These are phyloP conservation scores for Cercospora canescens DNA, from an alignment of 2,329 filamentous ascomycete genomes.

Conservation along the genomic window DNA sequence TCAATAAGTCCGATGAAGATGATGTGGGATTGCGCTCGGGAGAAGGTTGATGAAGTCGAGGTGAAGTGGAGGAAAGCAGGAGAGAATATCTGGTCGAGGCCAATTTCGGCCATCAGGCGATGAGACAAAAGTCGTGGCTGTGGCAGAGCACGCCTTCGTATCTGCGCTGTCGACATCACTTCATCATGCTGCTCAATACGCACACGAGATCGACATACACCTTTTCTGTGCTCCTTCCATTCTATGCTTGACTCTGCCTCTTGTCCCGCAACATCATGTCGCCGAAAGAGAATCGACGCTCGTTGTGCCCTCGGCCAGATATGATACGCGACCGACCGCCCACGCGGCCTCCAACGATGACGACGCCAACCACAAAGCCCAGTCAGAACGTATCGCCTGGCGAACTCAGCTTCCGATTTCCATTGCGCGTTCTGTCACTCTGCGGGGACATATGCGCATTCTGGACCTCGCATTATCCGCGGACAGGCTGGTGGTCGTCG, in stretches of 20 bases:
- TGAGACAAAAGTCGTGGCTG: background rate
- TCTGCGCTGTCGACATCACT: background rate
- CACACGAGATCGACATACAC: background rate
- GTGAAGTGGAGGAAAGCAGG: background rate
- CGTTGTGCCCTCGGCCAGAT: background rate
- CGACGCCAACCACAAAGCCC: background rate
- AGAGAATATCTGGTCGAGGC: background rate
- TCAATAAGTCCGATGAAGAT: background rate
- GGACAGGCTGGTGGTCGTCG: background rate
- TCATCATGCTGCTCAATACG: background rate
- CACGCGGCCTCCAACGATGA: background rate
- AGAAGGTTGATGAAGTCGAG: background rate
- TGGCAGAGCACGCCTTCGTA: background rate
- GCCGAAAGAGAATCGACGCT: background rate
- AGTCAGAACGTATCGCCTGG: background rate
- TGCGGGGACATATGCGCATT: background rate
- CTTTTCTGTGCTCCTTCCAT: background rate
- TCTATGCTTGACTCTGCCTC: background rate
- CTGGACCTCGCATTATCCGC: background rate
- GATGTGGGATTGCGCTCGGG: no score
- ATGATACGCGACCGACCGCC: background rate
- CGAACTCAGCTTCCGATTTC: background rate
- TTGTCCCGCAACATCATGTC: no score
- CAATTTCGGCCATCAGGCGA: background rate
- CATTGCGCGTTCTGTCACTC: background rate